Conservation (phyloP, 345 rosid genomes). For the Cardamine occulta region DNA sequence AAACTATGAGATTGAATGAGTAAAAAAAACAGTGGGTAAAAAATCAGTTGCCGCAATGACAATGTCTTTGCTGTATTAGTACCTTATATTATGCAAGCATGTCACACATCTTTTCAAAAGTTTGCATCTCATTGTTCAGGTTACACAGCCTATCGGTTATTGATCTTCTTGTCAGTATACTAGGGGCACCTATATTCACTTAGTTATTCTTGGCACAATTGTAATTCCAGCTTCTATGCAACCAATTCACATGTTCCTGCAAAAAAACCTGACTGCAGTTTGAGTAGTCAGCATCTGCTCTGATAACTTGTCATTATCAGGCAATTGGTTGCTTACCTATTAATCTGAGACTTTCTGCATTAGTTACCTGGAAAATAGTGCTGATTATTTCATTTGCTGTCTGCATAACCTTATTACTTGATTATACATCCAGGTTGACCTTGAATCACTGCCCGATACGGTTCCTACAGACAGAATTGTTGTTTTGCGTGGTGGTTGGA, state of each 20-base stretch:
- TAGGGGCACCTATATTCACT: slow-evolving; percentile 2
- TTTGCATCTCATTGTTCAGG: neutral
- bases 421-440: slow-evolving; percentile 65
- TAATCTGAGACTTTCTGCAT: slow-evolving; percentile 3
- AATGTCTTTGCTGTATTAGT: neutral
- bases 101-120: neutral
- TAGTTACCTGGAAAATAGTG: slow-evolving; percentile 6
- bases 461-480: slow-evolving; percentile 89
- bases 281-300: slow-evolving; percentile 25
- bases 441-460: slow-evolving; percentile 84
- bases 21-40: neutral
- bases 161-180: slow-evolving; percentile 20
- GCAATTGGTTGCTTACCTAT: slow-evolving; percentile 28
- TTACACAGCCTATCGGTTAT: neutral
- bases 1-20: neutral
- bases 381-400: neutral
- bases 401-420: slow-evolving; percentile 32
- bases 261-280: slow-evolving; percentile 29
- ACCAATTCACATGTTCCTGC: slow-evolving; percentile 25
- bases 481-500: slow-evolving; percentile 79
- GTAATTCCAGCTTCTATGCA: slow-evolving; percentile 1
- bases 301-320: slow-evolving; percentile 25
- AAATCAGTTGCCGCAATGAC: neutral
- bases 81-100: slow-evolving; percentile 4
- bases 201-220: slow-evolving; percentile 20